Base-by-base conservation (phyloP, 2,329 filamentous ascomycete genomes). In the Paecilomyces dactylethromorphus region DNA sequence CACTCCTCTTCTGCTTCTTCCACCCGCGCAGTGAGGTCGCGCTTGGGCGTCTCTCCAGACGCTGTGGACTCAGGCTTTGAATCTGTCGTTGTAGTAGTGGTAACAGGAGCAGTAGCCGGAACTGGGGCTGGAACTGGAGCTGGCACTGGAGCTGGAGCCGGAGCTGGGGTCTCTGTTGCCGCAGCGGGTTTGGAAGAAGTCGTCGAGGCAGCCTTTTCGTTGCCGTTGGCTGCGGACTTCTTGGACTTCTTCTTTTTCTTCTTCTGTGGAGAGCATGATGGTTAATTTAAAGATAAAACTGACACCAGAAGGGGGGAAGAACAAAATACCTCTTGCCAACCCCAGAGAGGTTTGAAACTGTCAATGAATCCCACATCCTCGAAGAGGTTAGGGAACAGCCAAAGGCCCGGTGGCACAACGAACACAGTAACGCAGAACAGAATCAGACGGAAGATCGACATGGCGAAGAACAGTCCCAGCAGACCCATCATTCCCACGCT, bases 301-400 rank as follows among this genome's bases (percentile, higher is more conserved):
- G 33, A 10, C 7, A 12, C 49, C 8, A 29, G 26, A 29, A 7
- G 4, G 15, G 7, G 29, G 13, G 8, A 31, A 29, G 57, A 51
- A 18, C 57, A 58, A 76, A 84, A 75, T 72, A 95, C 91, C 85
- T 96, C 92, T 75, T 99, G 94, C 94, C 94, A 99, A 60, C 91
- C 94, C 93, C 94, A 99, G 5, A 96, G 78, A 21, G 94, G 94
- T 71, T 88, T 88, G 83, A 99, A 99, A 69, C 90, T 95, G 73
- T 99, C 94, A 76, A 99, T 89, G 79, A 99, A 97, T 7, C 93
- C 96, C 29, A 99, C 94, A 72, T 99, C 94, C 74, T 99, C 94
- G 80, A 97, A 99, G 21, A 99, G 79, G 72, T 99, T 99, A 54
- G 94, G 94, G 78, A 93, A 99, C 52, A 99, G 82, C 94, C 94